Conservation (phyloP, 2,329 filamentous ascomycete genomes). For the Botryosphaeria dothidea region DNA sequence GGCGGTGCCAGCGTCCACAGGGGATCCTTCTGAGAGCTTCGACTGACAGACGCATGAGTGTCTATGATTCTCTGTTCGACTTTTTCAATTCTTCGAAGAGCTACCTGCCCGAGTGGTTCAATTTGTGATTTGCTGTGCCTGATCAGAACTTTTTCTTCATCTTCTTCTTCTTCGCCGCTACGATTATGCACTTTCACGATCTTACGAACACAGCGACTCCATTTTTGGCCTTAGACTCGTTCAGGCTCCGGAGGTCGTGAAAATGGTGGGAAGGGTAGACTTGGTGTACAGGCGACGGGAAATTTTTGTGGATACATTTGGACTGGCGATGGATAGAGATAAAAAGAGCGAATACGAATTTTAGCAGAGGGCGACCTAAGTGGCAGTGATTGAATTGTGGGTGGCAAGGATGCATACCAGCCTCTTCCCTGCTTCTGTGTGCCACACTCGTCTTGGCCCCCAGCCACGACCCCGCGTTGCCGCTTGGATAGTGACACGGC, state of each 20-base stretch:
- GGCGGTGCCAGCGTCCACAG: slow-evolving; percentile 2
- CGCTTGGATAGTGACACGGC: background rate
- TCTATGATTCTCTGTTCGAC: background rate
- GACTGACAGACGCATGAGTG: no score
- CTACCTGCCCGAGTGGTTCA: no score
- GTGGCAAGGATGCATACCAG: background rate
- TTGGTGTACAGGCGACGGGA: no score
- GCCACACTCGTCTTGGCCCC: background rate
- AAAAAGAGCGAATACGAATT: background rate
- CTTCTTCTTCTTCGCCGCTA: background rate
- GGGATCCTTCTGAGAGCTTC: background rate
- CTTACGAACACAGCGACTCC: background rate
- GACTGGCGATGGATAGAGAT: background rate
- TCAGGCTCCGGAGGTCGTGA: background rate
- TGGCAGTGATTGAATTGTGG: background rate
- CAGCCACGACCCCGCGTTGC: slow-evolving; percentile 9
- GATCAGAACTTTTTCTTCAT: background rate
- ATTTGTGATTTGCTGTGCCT: background rate
- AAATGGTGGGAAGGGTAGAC: background rate
- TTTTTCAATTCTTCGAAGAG: background rate
- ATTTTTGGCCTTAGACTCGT: background rate
- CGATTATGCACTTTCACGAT: background rate
- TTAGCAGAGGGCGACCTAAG: background rate
- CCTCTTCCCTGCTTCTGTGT: slow-evolving; percentile 5
- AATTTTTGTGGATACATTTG: background rate